A percentile compares a stretch with the other conserved stretches of the same genome.
phyloP scores from a whole-genome alignment of 768 basidiomycete genomes.

The Leccinum barrowsii region DNA sequence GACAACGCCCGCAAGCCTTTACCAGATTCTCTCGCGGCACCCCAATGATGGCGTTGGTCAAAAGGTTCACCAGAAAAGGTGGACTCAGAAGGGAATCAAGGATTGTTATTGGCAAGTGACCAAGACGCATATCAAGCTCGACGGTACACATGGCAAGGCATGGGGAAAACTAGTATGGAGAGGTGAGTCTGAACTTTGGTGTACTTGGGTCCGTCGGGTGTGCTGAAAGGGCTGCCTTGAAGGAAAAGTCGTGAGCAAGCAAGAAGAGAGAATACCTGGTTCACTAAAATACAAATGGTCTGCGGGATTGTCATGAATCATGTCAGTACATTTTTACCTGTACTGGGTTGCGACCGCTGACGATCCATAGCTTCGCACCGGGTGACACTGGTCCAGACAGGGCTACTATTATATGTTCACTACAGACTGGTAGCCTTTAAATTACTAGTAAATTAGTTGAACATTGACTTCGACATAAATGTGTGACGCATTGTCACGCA shows the following conservation, averaged over 20 bases:
- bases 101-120: slow-evolving; percentile 78
- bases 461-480: neutral
- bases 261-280: slow-evolving; percentile 64
- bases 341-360: neutral
- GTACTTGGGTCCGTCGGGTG: neutral
- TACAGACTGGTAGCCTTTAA: neutral
- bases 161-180: slow-evolving; percentile 82
- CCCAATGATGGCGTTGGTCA: slow-evolving; percentile 67
- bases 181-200: slow-evolving; percentile 44
- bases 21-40: slow-evolving; percentile 65
- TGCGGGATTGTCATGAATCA: slow-evolving; percentile 36
- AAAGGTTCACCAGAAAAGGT: slow-evolving; percentile 68
- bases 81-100: slow-evolving; percentile 63
- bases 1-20: slow-evolving; percentile 59
- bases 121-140: slow-evolving; percentile 63
- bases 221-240: slow-evolving; percentile 9
- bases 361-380: neutral
- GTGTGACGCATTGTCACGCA: neutral
- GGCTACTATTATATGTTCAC: neutral
- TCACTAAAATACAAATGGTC: slow-evolving; percentile 74
- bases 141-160: slow-evolving; percentile 74
- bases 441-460: neutral
- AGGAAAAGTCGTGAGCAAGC: slow-evolving; percentile 61
- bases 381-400: too few species aligned
- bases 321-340: slow-evolving; percentile 5